phyloP scores from a whole-genome alignment of 139 green algal genomes.

The Chlamydomonas sp. region DNA sequence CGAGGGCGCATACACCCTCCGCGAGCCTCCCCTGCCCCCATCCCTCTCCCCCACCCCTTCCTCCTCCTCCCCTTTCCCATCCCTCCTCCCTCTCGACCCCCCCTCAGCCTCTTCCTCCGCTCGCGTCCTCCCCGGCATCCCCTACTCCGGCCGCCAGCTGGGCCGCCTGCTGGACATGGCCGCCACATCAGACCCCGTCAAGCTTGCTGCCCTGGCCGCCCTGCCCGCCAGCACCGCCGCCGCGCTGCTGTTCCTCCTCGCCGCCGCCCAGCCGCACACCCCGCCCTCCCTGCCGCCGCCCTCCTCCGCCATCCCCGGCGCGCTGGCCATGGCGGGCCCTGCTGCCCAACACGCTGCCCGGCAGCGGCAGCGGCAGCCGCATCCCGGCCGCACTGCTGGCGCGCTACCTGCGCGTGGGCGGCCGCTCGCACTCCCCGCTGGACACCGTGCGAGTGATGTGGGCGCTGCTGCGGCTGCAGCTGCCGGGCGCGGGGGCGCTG shows the following conservation, averaged over 20 bases:
- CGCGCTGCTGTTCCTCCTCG: constrained; percentile 34
- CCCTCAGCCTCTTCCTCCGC: background rate
- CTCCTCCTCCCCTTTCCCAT: too few species aligned
- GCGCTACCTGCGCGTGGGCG: constrained; percentile 15
- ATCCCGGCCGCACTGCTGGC: constrained; percentile 10
- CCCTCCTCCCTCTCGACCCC: too few species aligned
- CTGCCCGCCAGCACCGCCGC: background rate
- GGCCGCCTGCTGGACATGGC: constrained; percentile 27
- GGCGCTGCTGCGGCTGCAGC: constrained; percentile 19
- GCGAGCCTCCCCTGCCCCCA: background rate
- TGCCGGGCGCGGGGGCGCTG: background rate
- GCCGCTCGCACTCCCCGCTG: background rate
- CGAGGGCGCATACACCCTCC: constrained; percentile 7
- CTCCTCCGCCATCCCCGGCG: background rate
- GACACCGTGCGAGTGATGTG: constrained; percentile 36
- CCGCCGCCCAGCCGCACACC: constrained; percentile 27
- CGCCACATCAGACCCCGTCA: background rate
- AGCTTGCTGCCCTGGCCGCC: background rate
- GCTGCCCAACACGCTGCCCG: background rate
- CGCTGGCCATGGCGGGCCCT: background rate
- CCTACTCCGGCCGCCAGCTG: constrained; percentile 11
- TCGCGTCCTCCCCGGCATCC: background rate
- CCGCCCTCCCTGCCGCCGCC: background rate
- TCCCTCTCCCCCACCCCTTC: too few species aligned
- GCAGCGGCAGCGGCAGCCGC: background rate